phyloP scores from a whole-genome alignment of 2,329 filamentous ascomycete genomes.

The Colletotrichum lentis region DNA sequence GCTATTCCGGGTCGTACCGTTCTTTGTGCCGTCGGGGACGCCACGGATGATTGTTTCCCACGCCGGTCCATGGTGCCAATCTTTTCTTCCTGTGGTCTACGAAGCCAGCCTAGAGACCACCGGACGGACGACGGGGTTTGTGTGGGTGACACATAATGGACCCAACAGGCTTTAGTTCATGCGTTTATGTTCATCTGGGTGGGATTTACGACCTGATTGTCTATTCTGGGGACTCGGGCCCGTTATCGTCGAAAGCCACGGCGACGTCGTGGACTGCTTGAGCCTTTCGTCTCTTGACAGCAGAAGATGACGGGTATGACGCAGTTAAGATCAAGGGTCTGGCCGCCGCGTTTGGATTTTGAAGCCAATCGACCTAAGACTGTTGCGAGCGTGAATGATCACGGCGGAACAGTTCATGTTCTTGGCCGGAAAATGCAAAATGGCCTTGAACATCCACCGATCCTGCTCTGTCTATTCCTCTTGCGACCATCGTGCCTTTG shows the following conservation, averaged over 20 bases:
- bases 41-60: background rate
- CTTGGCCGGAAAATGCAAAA: background rate
- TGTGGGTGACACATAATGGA: background rate
- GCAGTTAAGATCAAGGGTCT: too few relatives aligned
- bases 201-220: background rate
- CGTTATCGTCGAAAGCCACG: constrained; percentile 2
- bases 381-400: background rate
- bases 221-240: background rate
- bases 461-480: background rate
- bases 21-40: background rate
- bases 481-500: background rate
- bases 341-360: too few relatives aligned
- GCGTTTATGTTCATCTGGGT: background rate
- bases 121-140: too few relatives aligned
- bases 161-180: background rate
- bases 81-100: too few relatives aligned
- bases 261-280: constrained; percentile 2
- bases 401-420: too few relatives aligned
- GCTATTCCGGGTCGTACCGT: too few relatives aligned
- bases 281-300: too few relatives aligned
- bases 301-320: too few relatives aligned
- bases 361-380: too few relatives aligned
- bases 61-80: background rate
- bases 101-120: background rate
- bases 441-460: too few relatives aligned